Evolutionary conservation across 345 rosid genomes (phyloP), one percentile per base, ranked within the genome.

Genomic region (Murraya paniculata): DNA sequence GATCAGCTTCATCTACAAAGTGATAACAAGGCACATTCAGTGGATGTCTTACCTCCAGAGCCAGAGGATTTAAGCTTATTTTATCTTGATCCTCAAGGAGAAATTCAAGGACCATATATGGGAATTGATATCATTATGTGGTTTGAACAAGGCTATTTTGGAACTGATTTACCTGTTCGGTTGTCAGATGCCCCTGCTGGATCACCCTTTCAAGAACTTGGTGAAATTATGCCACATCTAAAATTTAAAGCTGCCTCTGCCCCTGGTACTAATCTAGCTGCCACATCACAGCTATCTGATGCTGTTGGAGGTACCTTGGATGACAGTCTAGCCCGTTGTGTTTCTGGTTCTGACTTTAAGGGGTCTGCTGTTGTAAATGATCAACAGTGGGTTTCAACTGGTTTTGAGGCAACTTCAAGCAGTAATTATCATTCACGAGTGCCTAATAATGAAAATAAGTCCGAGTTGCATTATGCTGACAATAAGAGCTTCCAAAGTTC

Each of bases 61-160:
- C 85, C 86, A 18, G 97, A 92, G 76, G 95, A 93, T 78, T 81
- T 90, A 64, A 88, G 78, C 84, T 88, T 95, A 81, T 87, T 68
- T 82, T 95, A 95, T 82, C 84, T 91, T 80, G 98, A 95, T 89
- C 98, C 98, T 81, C 92, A 91, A 81, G 95, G 97, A 69, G 87
- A 76, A 36, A 86, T 87, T 68, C 97, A 95, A 87, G 98, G 98
- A 76, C 98, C 98, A 14, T 93, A 89, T 77, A 81, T 86, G 68
- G 97, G 97, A 69, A 81, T 89, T 38, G 97, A 93, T 83, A 91
- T 95, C 75, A 84, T 93, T 60, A 83, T 87, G 48, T 95, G 98
- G 98, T 89, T 90, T 86, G 95, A 90, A 74, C 95, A 95, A 85
- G 98, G 98, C 2, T 95, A 92, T 84, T 95, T 95, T 84, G 97